Evolutionary conservation across 495 filamentous ascomycete species (phyloP).

Genomic region (Penicillium robsamsonii): DNA sequence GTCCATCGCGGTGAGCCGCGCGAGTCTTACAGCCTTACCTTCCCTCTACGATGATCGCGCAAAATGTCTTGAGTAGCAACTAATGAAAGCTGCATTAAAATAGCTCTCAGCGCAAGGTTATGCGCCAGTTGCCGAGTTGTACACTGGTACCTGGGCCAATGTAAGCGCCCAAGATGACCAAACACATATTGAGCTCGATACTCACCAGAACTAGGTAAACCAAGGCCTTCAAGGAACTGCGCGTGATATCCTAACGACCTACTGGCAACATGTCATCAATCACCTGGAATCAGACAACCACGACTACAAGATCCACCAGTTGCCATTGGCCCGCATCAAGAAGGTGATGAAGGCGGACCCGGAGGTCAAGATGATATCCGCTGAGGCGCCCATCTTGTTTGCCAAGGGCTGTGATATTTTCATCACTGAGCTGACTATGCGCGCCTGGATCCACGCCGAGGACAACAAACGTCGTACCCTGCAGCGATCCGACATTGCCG

Average conservation of each 20-base stretch:
- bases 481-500: constrained; percentile 94
- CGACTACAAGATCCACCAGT: constrained; percentile 96
- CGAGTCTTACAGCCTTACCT: neutral
- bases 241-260: constrained; percentile 94
- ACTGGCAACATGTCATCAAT: constrained; percentile 97
- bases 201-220: constrained; percentile 63
- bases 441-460: constrained; percentile 99
- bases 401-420: constrained; percentile 99
- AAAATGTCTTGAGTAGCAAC: neutral
- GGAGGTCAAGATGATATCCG: constrained; percentile 99
- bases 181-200: constrained; percentile 13
- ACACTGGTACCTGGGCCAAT: constrained; percentile 93
- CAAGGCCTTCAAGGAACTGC: constrained; percentile 92
- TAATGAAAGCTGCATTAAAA: constrained; percentile 17
- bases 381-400: constrained; percentile 95
- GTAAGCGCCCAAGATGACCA: constrained; percentile 45
- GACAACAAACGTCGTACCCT: constrained; percentile 97
- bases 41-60: neutral
- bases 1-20: constrained; percentile 26
- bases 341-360: constrained; percentile 99
- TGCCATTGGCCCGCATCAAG: constrained; percentile 95
- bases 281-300: constrained; percentile 92
- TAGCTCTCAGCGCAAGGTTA: constrained; percentile 74
- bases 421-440: constrained; percentile 98
- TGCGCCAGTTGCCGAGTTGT: constrained; percentile 80